Percentiles rank a stretch among this genome's conserved stretches.
Conservation (phyloP, 1,139 yeast species). For the Candida dubliniensis region DNA sequence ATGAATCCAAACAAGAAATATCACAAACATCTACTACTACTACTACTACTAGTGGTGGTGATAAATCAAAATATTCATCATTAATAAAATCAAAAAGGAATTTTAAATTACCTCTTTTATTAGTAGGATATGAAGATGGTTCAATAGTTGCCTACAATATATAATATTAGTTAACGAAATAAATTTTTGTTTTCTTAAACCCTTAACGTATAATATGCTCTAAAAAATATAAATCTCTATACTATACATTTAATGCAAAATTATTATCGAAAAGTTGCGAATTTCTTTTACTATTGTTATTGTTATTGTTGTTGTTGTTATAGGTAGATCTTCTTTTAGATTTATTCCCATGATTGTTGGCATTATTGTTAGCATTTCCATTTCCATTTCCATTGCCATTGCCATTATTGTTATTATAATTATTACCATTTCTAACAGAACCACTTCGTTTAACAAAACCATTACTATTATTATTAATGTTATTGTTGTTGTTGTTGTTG, state of each 20-base stretch:
- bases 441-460: slow-evolving; percentile 6
- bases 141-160: slow-evolving; percentile 23
- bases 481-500: slow-evolving; percentile 7
- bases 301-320: slow-evolving; percentile 3
- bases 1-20: not conserved
- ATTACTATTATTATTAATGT: slow-evolving; percentile 12
- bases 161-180: not conserved
- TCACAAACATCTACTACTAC: not conserved
- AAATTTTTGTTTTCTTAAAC: not conserved
- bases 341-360: slow-evolving; percentile 6
- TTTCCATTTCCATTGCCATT: too few species aligned
- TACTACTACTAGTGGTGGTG: too few species aligned
- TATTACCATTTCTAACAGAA: slow-evolving; percentile 9
- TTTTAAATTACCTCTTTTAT: slow-evolving; percentile 18
- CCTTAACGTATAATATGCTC: not conserved
- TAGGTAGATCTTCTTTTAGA: slow-evolving; percentile 14
- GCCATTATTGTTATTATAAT: slow-evolving; percentile 5
- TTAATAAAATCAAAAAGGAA: slow-evolving; percentile 19
- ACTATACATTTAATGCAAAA: slow-evolving; percentile 6
- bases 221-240: not conserved
- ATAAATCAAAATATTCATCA: slow-evolving; percentile 7
- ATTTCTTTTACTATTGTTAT: slow-evolving; percentile 12
- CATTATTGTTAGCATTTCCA: slow-evolving; percentile 1
- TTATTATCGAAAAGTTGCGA: slow-evolving; percentile 14
- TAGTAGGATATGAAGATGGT: slow-evolving; percentile 45